Conservation (phyloP, 768 basidiomycete genomes). For the Brasilioporus rufonigricans region DNA sequence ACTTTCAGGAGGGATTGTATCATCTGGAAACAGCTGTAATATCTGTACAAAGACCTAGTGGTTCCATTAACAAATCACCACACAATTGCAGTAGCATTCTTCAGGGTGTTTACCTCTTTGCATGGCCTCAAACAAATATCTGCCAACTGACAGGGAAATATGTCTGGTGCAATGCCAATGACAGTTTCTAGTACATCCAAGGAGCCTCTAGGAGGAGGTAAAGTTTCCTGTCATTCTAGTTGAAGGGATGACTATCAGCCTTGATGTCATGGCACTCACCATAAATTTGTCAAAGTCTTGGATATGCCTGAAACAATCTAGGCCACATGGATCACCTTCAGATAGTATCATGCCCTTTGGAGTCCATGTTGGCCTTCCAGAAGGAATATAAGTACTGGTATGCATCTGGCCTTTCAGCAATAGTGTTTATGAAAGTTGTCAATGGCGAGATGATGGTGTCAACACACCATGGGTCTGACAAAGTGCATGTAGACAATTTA, state of each 20-base stretch:
- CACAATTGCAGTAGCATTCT: neutral
- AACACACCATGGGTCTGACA: conserved; percentile 41
- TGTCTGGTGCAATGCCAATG: conserved; percentile 44
- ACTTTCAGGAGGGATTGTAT: conserved; percentile 10
- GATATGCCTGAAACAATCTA: conserved; percentile 31
- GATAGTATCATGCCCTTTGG: conserved; percentile 24
- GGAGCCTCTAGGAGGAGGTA: conserved; percentile 19
- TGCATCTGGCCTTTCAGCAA: neutral
- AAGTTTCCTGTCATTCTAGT: conserved; percentile 13
- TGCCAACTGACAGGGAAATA: conserved; percentile 49
- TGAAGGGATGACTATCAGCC: neutral
- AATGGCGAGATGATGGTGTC: neutral
- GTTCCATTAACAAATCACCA: neutral
- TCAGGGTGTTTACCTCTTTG: conserved; percentile 34
- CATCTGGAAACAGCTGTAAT: conserved; percentile 16
- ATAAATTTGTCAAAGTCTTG: conserved; percentile 24
- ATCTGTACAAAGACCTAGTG: conserved; percentile 21
- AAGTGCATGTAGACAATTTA: conserved; percentile 40
- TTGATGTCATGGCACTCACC: neutral
- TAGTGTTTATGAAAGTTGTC: neutral
- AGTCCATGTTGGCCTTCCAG: conserved; percentile 23
- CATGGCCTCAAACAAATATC: conserved; percentile 48
- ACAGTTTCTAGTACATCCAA: conserved; percentile 32
- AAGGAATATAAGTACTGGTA: conserved; percentile 13
- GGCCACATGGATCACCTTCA: conserved; percentile 31